A percentile compares a stretch with the other conserved stretches of the same genome.
phyloP scores from a whole-genome alignment of 2,329 filamentous ascomycete genomes.

The Lasiodiplodia citricola region DNA sequence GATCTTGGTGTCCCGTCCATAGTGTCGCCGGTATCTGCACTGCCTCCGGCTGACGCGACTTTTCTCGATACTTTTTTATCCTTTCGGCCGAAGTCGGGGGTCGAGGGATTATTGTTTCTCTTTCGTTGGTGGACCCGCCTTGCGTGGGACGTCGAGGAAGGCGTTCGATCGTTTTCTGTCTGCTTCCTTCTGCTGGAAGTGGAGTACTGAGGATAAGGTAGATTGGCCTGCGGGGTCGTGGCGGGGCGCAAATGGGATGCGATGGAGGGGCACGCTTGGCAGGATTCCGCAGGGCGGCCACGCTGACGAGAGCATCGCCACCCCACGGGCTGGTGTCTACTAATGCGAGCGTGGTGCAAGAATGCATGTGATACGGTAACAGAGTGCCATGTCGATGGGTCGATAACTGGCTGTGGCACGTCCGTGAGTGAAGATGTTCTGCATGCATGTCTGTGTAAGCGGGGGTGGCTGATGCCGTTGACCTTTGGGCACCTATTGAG shows the following conservation, averaged over 20 bases:
- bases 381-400: not conserved
- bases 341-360: not conserved
- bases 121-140: constrained; percentile 5
- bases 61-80: not conserved
- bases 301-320: constrained; percentile 7
- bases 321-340: not conserved
- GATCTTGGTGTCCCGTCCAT: not conserved
- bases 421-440: not conserved
- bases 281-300: not conserved
- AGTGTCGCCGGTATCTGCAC: constrained; percentile 10
- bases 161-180: not conserved
- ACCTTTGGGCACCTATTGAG: not conserved
- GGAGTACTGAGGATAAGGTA: not conserved
- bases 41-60: constrained; percentile 13
- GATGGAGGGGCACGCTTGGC: not conserved
- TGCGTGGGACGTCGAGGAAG: constrained; percentile 6
- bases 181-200: not conserved
- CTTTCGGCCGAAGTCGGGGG: not conserved
- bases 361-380: constrained; percentile 2
- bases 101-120: not conserved
- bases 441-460: not conserved
- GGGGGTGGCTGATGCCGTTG: not conserved
- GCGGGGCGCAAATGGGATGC: not conserved
- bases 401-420: constrained; percentile 1
- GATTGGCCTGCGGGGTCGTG: not conserved